Base-by-base conservation (phyloP, 2,329 filamentous ascomycete species). In the Pseudocercospora crystallina region DNA sequence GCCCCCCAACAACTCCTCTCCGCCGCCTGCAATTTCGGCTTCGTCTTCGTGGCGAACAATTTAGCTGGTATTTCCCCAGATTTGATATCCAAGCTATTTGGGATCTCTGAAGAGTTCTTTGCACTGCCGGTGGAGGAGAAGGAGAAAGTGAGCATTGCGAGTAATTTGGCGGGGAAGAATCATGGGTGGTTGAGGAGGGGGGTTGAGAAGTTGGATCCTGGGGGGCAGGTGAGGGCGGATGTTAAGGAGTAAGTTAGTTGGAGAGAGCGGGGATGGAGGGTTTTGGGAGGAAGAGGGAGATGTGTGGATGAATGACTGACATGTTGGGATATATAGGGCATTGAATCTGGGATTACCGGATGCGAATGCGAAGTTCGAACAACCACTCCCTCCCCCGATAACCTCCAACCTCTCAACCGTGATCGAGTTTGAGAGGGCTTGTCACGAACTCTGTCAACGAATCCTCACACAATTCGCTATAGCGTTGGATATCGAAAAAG, bases 121-220 rank as follows among this genome's bases (percentile, higher is more conserved):
- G 73, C 76, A 0, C 81, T 85, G 10, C 83, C 90, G 0, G 49
- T 77, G 0, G 81, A 85, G 53, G 86, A 90, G 58, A 96, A 96
- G 70, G 74, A 83, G 53, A 73, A 76, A 64, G 95, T 85, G 65
- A 81, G 80, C 9, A 95, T 96, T 57, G 79, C 83, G 61, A 83
- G 83, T 26, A 79, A 79, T 42, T 68, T 67, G 54, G 73, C 72
- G 0, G 70, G 70, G 32, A 73, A 94, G 75, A 97, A 97, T 66
- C 82, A 84, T 36, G 94, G 92, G 52, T 99, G 91, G 90, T 82
- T 87, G 1, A 84, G 83, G 12, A 91, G 95, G 87, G 87, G 92
- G 64, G 83, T 83, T 10, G 92, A 99, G 73, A 92, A 86, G 0
- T 75, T 97, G 9, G 92, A 97, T 67, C 90, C 91, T 2, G 83